phyloP scores from a whole-genome alignment of 225 moss, liverwort and hornwort species.

The Physcomitrium patens region DNA sequence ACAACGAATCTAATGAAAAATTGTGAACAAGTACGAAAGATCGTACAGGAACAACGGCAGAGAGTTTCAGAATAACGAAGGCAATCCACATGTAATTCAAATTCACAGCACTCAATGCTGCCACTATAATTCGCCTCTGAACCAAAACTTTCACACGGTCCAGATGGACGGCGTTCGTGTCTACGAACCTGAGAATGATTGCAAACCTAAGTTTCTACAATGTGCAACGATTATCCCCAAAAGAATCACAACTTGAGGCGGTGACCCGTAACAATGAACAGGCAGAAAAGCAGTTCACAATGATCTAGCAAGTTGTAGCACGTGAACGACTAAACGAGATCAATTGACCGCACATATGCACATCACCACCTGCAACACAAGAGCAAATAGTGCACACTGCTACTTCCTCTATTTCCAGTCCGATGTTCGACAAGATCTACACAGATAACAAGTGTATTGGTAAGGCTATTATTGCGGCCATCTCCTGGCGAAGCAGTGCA shows the following conservation, averaged over 20 bases:
- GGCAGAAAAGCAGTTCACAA: neutral
- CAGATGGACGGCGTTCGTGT: neutral
- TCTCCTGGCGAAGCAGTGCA: no score
- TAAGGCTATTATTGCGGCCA: no score
- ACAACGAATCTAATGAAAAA: neutral
- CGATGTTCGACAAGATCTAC: neutral
- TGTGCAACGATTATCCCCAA: neutral
- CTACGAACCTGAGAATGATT: neutral
- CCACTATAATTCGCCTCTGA: neutral
- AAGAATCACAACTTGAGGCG: neutral
- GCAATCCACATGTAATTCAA: neutral
- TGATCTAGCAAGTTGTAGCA: neutral
- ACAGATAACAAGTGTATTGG: neutral
- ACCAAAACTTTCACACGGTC: neutral
- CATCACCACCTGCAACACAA: neutral
- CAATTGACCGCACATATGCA: neutral
- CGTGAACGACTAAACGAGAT: neutral
- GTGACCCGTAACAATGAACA: slow-evolving; percentile 3
- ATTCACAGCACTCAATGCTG: neutral
- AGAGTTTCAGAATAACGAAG: neutral
- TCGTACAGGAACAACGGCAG: neutral
- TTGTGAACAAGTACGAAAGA: neutral
- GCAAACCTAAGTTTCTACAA: neutral
- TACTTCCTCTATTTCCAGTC: neutral
- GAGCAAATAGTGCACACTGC: slow-evolving; percentile 14